Evolutionary conservation across 352 stramenopile species (phyloP).

Genomic region (Phytophthora tubulina): DNA sequence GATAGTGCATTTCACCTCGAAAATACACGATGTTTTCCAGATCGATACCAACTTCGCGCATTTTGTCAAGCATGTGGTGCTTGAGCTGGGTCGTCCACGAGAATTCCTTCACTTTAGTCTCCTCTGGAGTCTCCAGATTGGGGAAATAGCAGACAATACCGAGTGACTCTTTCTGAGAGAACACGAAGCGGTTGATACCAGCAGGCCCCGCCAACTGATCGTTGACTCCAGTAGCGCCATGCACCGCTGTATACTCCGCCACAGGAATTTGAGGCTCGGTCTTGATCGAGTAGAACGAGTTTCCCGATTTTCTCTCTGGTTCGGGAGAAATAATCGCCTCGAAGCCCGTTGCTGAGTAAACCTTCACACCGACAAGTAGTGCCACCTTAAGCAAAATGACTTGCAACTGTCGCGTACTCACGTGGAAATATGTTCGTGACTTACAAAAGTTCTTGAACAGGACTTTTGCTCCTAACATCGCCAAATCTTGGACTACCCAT

Average conservation of each 20-base stretch:
- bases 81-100: constrained; percentile 84
- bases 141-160: constrained; percentile 85
- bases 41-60: constrained; percentile 67
- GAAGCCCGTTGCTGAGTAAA: constrained; percentile 65
- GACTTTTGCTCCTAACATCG: constrained; percentile 73
- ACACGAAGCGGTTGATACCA: constrained; percentile 76
- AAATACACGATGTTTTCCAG: constrained; percentile 88
- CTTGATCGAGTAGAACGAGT: constrained; percentile 63
- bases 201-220: constrained; percentile 61
- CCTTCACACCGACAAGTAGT: constrained; percentile 67
- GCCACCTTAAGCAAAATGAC: constrained; percentile 83
- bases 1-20: constrained; percentile 84
- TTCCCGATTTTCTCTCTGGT: constrained; percentile 39
- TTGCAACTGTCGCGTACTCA: constrained; percentile 81
- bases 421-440: constrained; percentile 80
- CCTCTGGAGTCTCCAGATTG: constrained; percentile 66
- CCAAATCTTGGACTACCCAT: constrained; percentile 84
- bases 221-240: constrained; percentile 66
- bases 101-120: constrained; percentile 74
- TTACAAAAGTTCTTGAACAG: constrained; percentile 78
- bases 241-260: constrained; percentile 66
- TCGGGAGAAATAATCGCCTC: constrained; percentile 46
- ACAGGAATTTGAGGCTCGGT: constrained; percentile 75
- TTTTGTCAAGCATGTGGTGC: constrained; percentile 71
- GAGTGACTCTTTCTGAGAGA: constrained; percentile 74